Evolutionary conservation across 2,329 filamentous ascomycete species (phyloP), one percentile per base, ranked within the genome.

Genomic region (Talaromyces funiculosus): DNA sequence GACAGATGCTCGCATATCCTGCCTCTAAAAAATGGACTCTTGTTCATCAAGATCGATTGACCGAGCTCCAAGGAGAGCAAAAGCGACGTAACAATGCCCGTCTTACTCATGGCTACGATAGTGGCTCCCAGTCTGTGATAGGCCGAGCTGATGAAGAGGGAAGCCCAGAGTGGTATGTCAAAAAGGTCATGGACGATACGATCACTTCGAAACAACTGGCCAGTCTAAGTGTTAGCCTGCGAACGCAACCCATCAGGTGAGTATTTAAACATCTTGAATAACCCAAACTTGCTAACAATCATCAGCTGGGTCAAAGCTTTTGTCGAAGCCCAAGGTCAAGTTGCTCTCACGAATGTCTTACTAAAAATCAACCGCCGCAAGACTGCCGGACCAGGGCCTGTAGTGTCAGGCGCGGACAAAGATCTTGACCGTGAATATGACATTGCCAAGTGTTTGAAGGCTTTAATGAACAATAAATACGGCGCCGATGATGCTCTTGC

Each of bases 391-490:
- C 83, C 84, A 24, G 84, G 86, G 4, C 75, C 81, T 35, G 51
- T 57, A 8, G 84, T 80, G 29, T 76, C 78, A 74, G 70, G 79
- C 72, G 84, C 79, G 61, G 91, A 96, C 68, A 91, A 89, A 73
- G 90, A 93, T 70, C 81, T 94, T 54, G 92, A 97, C 71, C 86
- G 89, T 67, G 92, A 96, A 77, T 97, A 97, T 73, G 94, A 97
- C 72, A 96, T 99, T 64, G 86, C 96, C 72, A 99, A 99, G 78
- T 97, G 94, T 78, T 78, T 99, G 61, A 97, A 97, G 80, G 92
- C 92, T 33, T 78, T 97, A 61, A 96, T 97, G 89, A 99, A 99
- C 85, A 99, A 97, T 84, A 97, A 96, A 74, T 97, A 96, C 73
- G 94, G 94, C 63, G 94, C 94, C 63, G 94, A 99, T 72, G 92